phyloP scores from a whole-genome alignment of 2,329 filamentous ascomycete species.

The Aspergillus ruber region DNA sequence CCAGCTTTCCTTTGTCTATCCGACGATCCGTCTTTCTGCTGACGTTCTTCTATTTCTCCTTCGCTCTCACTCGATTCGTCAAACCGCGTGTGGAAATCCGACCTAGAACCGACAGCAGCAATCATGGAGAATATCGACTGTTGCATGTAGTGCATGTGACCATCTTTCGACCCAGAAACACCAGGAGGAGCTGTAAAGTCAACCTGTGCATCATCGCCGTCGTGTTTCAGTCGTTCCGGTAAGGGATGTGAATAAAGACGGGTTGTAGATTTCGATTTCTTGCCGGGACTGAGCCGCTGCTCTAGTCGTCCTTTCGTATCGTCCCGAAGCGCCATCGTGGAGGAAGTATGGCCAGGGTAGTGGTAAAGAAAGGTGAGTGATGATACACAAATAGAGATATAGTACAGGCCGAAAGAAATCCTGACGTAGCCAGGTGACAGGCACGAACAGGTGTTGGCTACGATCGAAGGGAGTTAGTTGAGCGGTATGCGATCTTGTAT shows the following conservation, averaged over 20 bases:
- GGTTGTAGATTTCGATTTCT: conserved; percentile 36
- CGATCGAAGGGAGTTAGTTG: conserved; percentile 4
- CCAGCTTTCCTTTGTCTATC: conserved; percentile 3
- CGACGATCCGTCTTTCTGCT: conserved; percentile 9
- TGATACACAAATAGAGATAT: neutral
- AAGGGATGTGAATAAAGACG: conserved; percentile 46
- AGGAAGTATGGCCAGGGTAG: neutral
- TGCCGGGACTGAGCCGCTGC: conserved; percentile 37
- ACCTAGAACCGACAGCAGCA: conserved; percentile 74
- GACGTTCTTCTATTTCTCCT: conserved; percentile 37
- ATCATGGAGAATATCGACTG: conserved; percentile 93
- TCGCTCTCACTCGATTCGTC: conserved; percentile 80
- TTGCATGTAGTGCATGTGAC: conserved; percentile 65
- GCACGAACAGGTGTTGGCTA: conserved; percentile 3
- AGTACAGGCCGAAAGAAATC: neutral
- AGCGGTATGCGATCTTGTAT: conserved; percentile 2
- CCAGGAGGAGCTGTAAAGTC: conserved; percentile 54
- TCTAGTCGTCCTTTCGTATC: conserved; percentile 37
- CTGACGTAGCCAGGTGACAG: conserved; percentile 6
- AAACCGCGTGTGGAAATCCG: conserved; percentile 75
- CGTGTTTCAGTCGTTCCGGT: conserved; percentile 53
- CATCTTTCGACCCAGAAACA: conserved; percentile 28
- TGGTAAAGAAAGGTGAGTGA: too few species aligned
- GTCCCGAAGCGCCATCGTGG: conserved; percentile 32
- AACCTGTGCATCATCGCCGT: conserved; percentile 54